phyloP scores from a whole-genome alignment of 2,329 filamentous ascomycete genomes.

The Xylogone sp. region DNA sequence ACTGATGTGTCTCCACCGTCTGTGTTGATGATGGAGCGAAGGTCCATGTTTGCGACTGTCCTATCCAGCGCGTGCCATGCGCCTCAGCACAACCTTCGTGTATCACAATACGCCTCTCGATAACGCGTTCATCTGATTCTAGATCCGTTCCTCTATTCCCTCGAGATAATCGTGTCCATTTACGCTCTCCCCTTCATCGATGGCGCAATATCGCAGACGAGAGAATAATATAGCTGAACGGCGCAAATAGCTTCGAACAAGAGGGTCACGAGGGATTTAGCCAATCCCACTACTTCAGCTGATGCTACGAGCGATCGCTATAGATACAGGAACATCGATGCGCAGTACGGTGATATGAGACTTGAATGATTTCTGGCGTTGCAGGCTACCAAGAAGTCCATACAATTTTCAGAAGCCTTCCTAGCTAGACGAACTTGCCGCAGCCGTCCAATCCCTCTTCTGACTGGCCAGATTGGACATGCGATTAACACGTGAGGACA shows the following conservation, averaged over 20 bases:
- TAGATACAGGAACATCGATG: background rate
- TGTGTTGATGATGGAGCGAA: constrained; percentile 48
- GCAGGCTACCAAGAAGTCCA: background rate
- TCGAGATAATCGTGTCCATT: background rate
- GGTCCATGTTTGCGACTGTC: constrained; percentile 40
- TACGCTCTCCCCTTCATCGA: background rate
- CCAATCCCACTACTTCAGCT: background rate
- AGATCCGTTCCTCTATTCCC: constrained; percentile 2
- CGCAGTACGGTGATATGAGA: background rate
- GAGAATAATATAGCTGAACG: background rate
- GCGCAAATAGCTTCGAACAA: background rate
- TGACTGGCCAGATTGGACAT: background rate
- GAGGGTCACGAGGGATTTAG: background rate
- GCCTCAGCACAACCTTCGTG: constrained; percentile 17
- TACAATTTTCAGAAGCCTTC: background rate
- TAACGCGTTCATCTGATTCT: constrained; percentile 20
- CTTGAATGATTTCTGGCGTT: background rate
- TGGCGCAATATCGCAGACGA: background rate
- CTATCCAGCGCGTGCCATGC: constrained; percentile 17
- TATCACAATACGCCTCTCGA: constrained; percentile 12
- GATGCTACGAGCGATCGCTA: background rate
- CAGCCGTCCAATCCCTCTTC: background rate
- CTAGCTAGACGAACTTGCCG: background rate
- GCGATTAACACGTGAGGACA: background rate
- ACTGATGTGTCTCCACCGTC: constrained; percentile 25